Percentiles rank a stretch among this genome's conserved stretches.
These are phyloP conservation scores for Cynara cardunculus DNA, from an alignment of 129 eudicot species.

Conservation along the genomic window DNA sequence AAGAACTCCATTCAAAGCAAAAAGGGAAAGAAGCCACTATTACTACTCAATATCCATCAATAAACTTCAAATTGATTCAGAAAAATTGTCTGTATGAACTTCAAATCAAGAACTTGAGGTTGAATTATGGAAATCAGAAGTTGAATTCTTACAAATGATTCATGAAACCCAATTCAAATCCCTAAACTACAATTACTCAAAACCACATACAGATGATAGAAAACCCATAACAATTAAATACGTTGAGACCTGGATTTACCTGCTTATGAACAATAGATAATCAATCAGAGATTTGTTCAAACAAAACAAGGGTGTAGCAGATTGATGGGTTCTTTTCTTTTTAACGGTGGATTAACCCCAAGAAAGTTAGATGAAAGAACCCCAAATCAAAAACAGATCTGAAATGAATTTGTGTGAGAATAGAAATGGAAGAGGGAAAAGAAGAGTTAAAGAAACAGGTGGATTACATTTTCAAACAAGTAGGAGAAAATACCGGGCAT, in stretches of 20 bases:
- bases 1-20: not conserved
- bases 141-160: not conserved
- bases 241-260: slow-evolving; percentile 13
- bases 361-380: too few species aligned
- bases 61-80: not conserved
- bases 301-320: slow-evolving; percentile 18
- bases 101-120: not conserved
- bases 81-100: not conserved
- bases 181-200: not conserved
- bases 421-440: not conserved
- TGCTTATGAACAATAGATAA: not conserved
- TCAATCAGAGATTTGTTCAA: not conserved
- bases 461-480: slow-evolving; percentile 18
- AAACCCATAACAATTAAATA: not conserved
- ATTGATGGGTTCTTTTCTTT: slow-evolving; percentile 15
- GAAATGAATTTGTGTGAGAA: not conserved
- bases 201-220: not conserved
- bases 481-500: slow-evolving; percentile 27
- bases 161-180: not conserved
- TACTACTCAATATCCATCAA: not conserved
- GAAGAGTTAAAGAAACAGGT: slow-evolving; percentile 26
- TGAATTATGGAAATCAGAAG: not conserved
- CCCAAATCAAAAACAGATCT: not conserved
- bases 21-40: not conserved
- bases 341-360: slow-evolving; percentile 20